A percentile compares a stretch with the other conserved stretches of the same genome.
These are phyloP conservation scores for Aspergillus fructus DNA, from an alignment of 2,329 filamentous ascomycete genomes.

Conservation along the genomic window DNA sequence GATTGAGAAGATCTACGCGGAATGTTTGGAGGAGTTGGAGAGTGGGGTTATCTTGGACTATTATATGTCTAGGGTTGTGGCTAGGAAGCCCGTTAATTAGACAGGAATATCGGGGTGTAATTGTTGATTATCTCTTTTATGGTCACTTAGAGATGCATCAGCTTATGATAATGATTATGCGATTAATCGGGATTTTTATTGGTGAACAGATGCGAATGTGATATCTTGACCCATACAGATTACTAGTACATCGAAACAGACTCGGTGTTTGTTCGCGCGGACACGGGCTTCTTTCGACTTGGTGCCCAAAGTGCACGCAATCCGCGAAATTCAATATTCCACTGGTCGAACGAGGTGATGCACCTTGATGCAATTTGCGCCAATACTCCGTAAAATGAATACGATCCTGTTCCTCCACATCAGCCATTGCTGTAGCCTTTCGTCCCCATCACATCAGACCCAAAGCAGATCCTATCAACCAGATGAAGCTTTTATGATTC, in stretches of 20 bases:
- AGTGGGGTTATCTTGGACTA: background rate
- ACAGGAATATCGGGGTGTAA: background rate
- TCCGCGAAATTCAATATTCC: background rate
- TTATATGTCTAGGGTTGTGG: background rate
- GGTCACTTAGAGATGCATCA: background rate
- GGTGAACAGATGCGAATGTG: background rate
- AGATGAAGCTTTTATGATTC: background rate
- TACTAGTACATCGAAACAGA: background rate
- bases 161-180: background rate
- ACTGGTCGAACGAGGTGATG: background rate
- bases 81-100: background rate
- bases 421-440: background rate
- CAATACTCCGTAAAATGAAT: slow-evolving; percentile 3
- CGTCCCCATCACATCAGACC: background rate
- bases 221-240: background rate
- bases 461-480: background rate
- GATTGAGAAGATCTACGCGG: background rate
- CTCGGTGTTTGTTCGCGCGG: background rate
- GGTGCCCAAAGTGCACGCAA: background rate
- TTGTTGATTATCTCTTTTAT: too few relatives aligned
- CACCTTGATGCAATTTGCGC: background rate
- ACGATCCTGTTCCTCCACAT: background rate
- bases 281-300: too few relatives aligned
- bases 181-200: background rate
- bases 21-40: slow-evolving; percentile 3